Base-by-base conservation (phyloP, 31 red algal species). In the Porphyra umbilicalis region DNA sequence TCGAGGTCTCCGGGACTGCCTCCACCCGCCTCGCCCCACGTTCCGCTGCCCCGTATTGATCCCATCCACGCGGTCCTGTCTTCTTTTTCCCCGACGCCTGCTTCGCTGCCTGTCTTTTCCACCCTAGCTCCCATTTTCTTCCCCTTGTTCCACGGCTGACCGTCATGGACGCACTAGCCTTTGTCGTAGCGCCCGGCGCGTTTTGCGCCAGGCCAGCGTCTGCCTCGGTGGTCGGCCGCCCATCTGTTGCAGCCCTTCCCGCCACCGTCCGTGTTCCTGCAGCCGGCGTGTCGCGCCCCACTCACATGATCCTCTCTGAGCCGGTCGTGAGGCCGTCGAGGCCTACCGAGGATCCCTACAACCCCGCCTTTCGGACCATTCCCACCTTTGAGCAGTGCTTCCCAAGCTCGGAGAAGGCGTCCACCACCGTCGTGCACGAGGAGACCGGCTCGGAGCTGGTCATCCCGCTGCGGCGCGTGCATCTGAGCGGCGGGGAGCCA, bases 311-410 rank as follows among this genome's bases (percentile, higher is more conserved):
- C 30, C 20, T 71, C 16, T 29, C 25, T n/a, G 57, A 71, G 57
- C 57, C 57, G 57, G 57, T 71, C 25, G 57, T 71, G 25, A 71
- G 57, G 57, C 57, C 25, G 57, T 71, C 57, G 57, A 71, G 57
- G 25, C 57, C 36, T 9, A 88, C 79, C 9, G 34, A 67, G 32
- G 96, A 98, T 38, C 96, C 96, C 33, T 98, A 88, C 84, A 98
- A 98, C 68, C 96, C 96, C 6, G 38, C 79, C 34, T 98, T 98
- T 57, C 78, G 79, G 5, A 82, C 78, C 34, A 89, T 84, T 8
- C 92, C 92, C 39, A 82, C 91, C 9, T 98, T 90, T 77, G 77
- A 88, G 34, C 89, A 98, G 82, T 94, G 92, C 76, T 98, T 98
- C 79, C 96, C 96, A 14, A 87, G 82, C 40, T 95, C 92, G 33